Evolutionary conservation across 805 yeast genomes (phyloP), one percentile per base, ranked within the genome.

Genomic region (Starmerella cellae): DNA sequence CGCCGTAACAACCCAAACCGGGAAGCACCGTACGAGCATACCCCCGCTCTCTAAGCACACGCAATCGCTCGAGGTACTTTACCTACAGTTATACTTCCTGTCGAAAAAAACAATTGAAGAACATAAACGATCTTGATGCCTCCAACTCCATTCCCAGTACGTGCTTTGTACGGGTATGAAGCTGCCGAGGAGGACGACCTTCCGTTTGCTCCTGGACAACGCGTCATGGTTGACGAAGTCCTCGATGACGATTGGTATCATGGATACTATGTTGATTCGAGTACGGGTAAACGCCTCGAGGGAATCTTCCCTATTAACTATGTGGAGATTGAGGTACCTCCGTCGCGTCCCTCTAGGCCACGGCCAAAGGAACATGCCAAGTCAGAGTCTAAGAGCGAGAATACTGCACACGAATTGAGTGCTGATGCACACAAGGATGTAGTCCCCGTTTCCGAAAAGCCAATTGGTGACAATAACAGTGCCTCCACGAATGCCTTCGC

Each of bases 181-280:
- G 73, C 79, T 3, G 83, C 78, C 40, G 83, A 75, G 49, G 83
- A 77, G 23, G 97, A 91, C 58, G 98, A 88, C 59, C 69, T 88
- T 57, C 67, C 71, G 27, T 87, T 88, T 53, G 59, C 60, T 0
- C 73, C 66, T 4, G 87, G 81, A 18, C 84, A 81, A 58, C 50
- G 71, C 23, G 78, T 88, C 50, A 73, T 75, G 3, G 95, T 88
- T 22, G 75, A 78, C 4, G 75, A 73, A 30, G 68, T 82, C 41
- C 95, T 84, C 52, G 96, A 88, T 59, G 94, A 77, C 5, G 95
- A 87, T 49, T 91, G 97, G 97, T 80, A 74, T 56, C 66, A 71
- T 31, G 98, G 98, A 3, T 63, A 68, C 4, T 80, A 71, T 53
- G 55, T 54, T 3, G 71, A 64, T 46, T 63, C 64, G 26, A 33